Evolutionary conservation across 2,329 filamentous ascomycete genomes (phyloP).

Genomic region (Colletotrichum scovillei): DNA sequence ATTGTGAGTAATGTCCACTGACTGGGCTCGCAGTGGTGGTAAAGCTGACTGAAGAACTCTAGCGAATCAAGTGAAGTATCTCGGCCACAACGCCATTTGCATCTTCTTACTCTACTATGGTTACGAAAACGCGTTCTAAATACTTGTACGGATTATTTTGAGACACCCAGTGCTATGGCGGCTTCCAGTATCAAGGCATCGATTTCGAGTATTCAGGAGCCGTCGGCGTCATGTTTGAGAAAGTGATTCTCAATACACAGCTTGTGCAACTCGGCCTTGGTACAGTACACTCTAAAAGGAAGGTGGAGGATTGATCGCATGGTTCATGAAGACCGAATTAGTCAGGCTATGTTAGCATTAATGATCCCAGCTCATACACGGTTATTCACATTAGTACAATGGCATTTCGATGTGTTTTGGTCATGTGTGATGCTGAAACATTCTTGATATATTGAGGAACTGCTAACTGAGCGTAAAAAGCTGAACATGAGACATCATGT

Average conservation of each 20-base stretch:
- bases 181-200: constrained; percentile 8
- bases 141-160: constrained; percentile 14
- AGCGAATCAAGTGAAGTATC: constrained; percentile 20
- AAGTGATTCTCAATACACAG: not conserved
- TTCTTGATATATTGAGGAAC: not conserved
- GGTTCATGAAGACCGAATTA: not conserved
- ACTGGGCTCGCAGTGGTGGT: not conserved
- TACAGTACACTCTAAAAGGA: not conserved
- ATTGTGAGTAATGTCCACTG: not conserved
- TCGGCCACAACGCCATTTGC: not conserved
- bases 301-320: not conserved
- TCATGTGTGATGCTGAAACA: not conserved
- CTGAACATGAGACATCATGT: constrained; percentile 59
- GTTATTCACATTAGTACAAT: not conserved
- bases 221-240: not conserved
- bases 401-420: not conserved
- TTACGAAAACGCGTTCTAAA: constrained; percentile 10
- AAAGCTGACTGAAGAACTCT: not conserved
- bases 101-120: constrained; percentile 20
- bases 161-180: not conserved
- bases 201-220: constrained; percentile 11
- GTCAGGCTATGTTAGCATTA: not conserved
- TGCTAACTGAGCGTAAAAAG: not conserved
- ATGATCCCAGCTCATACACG: not conserved
- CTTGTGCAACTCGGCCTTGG: constrained; percentile 1